Conservation (phyloP, 257 asterid genomes). For the Solanum etuberosum region DNA sequence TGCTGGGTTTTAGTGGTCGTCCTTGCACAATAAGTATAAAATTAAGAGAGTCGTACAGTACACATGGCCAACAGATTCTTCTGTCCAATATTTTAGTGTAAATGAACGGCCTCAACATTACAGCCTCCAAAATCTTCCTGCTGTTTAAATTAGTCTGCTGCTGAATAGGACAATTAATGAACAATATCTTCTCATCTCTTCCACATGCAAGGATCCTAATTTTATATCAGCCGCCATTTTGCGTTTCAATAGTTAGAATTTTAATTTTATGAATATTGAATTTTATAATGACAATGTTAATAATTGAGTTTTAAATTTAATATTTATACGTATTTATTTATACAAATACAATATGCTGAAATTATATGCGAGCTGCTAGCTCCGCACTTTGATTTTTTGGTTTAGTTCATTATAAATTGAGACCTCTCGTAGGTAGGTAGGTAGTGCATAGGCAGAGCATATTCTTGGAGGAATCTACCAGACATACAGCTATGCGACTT, state of each 20-base stretch:
- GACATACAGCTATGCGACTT: not conserved
- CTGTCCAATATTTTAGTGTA: not conserved
- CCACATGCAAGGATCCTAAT: not conserved
- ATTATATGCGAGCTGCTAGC: too few species aligned
- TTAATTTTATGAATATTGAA: too few species aligned
- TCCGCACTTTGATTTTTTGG: not conserved
- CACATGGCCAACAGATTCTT: not conserved
- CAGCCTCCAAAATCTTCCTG: not conserved
- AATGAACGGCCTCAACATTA: not conserved
- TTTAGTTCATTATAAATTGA: not conserved
- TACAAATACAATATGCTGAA: not conserved
- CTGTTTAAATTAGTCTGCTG: not conserved
- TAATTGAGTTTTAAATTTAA: too few species aligned
- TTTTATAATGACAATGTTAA: too few species aligned
- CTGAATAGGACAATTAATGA: not conserved
- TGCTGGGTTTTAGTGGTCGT: not conserved
- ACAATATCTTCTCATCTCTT: not conserved
- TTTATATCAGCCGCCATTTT: not conserved
- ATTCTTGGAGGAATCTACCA: not conserved
- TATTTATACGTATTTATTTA: too few species aligned
- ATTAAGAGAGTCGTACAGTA: not conserved
- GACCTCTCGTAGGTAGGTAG: not conserved
- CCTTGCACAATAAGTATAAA: not conserved
- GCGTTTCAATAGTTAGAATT: not conserved
- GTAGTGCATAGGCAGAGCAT: not conserved